A percentile compares a stretch with the other conserved stretches of the same genome.
Conservation (phyloP, 2,329 filamentous ascomycete species). For the Cytospora paraplurivora region DNA sequence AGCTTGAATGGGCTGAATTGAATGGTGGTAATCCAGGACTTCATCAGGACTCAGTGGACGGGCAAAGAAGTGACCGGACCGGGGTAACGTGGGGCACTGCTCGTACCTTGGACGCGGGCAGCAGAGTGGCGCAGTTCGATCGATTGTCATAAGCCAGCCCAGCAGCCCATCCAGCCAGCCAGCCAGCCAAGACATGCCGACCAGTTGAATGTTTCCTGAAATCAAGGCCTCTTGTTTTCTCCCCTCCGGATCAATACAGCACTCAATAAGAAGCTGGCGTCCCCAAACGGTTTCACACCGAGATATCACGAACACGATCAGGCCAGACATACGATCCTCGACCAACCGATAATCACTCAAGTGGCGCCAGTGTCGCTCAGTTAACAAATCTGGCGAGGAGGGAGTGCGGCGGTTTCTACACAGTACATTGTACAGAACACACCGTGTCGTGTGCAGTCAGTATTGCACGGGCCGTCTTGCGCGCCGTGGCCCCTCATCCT, state of each 20-base stretch:
- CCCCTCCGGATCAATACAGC: not conserved
- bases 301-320: not conserved
- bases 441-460: not conserved
- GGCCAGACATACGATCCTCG: not conserved
- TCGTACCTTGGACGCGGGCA: conserved; percentile 2
- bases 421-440: not conserved
- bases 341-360: not conserved
- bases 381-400: not conserved
- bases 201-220: not conserved
- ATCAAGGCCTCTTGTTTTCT: not conserved
- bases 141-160: not conserved
- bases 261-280: not conserved
- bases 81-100: not conserved
- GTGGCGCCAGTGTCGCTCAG: not conserved
- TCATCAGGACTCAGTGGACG: not conserved
- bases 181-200: not conserved
- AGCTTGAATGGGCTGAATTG: not conserved
- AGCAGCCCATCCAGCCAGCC: too few species aligned
- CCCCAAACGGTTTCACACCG: not conserved
- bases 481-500: not conserved
- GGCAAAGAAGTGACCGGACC: not conserved
- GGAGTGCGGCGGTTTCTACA: not conserved
- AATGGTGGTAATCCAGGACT: not conserved
- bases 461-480: not conserved
- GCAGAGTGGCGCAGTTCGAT: not conserved